Conservation (phyloP, 2,329 filamentous ascomycete species). For the Fusarium sp. region DNA sequence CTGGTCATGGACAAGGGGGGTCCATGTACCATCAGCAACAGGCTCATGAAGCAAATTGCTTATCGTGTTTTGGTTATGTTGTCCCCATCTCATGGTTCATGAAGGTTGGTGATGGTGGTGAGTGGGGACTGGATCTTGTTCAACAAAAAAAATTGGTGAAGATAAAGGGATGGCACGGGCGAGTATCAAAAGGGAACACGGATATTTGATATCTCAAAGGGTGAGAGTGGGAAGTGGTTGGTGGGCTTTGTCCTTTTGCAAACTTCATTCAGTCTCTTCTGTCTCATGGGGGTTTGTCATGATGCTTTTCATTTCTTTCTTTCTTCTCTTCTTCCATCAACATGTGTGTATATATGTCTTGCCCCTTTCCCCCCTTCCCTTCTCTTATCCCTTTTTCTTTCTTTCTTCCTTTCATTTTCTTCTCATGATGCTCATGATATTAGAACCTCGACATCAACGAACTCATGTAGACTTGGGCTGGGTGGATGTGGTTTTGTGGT, state of each 20-base stretch:
- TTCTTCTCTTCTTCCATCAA: conserved; percentile 7
- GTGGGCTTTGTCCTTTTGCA: conserved; percentile 11
- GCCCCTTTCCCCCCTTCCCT: not conserved
- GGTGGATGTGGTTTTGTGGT: not conserved
- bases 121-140: not conserved
- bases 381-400: not conserved
- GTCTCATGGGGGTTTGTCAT: not conserved
- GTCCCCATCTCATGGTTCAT: not conserved
- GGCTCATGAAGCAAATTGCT: not conserved
- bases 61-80: not conserved
- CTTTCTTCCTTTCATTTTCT: conserved; percentile 6
- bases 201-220: not conserved
- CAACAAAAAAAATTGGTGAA: not conserved
- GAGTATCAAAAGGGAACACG: not conserved
- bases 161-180: not conserved
- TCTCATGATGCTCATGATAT: conserved; percentile 15
- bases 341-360: conserved; percentile 3
- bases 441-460: conserved; percentile 13
- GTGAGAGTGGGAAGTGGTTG: not conserved
- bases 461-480: conserved; percentile 7
- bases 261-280: not conserved
- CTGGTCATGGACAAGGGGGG: not conserved
- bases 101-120: not conserved
- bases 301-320: not conserved
- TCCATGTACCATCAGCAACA: not conserved